These are phyloP conservation scores for Chlamydomonas urium DNA, from an alignment of 139 green algal genomes.

Conservation along the genomic window DNA sequence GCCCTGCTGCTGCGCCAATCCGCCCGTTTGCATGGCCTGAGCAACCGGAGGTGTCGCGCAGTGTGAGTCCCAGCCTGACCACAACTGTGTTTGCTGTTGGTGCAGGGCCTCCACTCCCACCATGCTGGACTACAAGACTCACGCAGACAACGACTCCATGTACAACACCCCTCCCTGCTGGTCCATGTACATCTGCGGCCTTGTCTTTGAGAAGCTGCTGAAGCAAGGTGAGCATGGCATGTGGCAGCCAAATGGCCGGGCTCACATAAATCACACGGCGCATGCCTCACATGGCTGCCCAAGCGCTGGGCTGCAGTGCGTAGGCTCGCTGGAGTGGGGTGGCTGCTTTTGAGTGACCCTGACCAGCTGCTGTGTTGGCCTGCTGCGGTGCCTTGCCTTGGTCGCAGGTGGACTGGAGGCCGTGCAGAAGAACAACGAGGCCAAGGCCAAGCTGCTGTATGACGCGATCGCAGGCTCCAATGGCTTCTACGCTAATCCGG, in stretches of 20 bases:
- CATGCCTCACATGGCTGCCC: too few relatives aligned
- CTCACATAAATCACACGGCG: too few relatives aligned
- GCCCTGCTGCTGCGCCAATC: too few relatives aligned
- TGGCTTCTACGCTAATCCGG: constrained; percentile 89
- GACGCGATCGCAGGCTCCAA: constrained; percentile 77
- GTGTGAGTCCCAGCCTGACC: too few relatives aligned
- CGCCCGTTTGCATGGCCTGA: too few relatives aligned
- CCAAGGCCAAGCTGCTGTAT: constrained; percentile 79
- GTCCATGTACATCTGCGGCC: constrained; percentile 95
- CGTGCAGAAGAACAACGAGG: constrained; percentile 60
- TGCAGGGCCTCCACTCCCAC: constrained; percentile 62
- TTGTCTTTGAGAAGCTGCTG: constrained; percentile 94
- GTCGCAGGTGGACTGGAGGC: constrained; percentile 57
- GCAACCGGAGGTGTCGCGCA: too few relatives aligned
- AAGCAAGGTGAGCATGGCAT: constrained; percentile 37
- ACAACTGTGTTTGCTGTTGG: too few relatives aligned
- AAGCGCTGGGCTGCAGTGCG: too few relatives aligned
- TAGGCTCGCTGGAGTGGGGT: not conserved
- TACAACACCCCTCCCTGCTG: constrained; percentile 99
- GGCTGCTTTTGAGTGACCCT: too few relatives aligned
- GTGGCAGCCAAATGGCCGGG: too few relatives aligned
- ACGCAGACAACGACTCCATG: constrained; percentile 85
- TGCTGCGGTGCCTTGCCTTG: too few relatives aligned
- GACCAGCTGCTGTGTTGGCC: too few relatives aligned
- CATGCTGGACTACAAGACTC: constrained; percentile 93